These are phyloP conservation scores for Ustilaginoidea virens DNA, from an alignment of 2,329 filamentous ascomycete genomes.

Conservation along the genomic window DNA sequence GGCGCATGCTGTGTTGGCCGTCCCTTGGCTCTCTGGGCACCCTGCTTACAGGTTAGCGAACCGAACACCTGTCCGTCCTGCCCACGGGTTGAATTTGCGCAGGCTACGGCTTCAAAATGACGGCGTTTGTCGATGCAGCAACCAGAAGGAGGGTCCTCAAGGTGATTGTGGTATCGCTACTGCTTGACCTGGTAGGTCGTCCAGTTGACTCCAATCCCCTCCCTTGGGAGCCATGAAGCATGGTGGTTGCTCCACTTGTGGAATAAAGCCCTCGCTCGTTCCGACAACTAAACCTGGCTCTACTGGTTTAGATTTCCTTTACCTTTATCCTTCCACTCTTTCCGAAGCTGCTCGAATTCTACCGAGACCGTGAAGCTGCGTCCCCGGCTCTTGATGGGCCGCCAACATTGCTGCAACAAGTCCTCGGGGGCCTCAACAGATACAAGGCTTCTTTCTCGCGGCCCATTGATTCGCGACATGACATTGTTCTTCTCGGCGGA, in stretches of 20 bases:
- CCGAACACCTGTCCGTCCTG: not conserved
- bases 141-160: constrained; percentile 67
- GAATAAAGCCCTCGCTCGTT: no score
- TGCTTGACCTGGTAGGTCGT: constrained; percentile 64
- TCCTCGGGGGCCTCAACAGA: constrained; percentile 72
- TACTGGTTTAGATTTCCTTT: constrained; percentile 63
- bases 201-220: no score
- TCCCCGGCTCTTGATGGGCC: constrained; percentile 27
- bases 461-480: constrained; percentile 90
- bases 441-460: constrained; percentile 90
- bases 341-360: constrained; percentile 89
- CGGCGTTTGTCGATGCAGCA: constrained; percentile 32
- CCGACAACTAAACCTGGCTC: no score
- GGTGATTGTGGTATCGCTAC: constrained; percentile 76
- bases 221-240: no score
- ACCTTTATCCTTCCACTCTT: constrained; percentile 97
- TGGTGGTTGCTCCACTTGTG: no score
- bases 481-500: constrained; percentile 88
- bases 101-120: constrained; percentile 7
- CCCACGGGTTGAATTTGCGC: not conserved
- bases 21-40: no score
- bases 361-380: constrained; percentile 65
- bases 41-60: not conserved
- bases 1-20: no score
- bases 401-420: constrained; percentile 57